Conservation (phyloP, 345 rosid species). For the Pseudoturritis turrita region DNA sequence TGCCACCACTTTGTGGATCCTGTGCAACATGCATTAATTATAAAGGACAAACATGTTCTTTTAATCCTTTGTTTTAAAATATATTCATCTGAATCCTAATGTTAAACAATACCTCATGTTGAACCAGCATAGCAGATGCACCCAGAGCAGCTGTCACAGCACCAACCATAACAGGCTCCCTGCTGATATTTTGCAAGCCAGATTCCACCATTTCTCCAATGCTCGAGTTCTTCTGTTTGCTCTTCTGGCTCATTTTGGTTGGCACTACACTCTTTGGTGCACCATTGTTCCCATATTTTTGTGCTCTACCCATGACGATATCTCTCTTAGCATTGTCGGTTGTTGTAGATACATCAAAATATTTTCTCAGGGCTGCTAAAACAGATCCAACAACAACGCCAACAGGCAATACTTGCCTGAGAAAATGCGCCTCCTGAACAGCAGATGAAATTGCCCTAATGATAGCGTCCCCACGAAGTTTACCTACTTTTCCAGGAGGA, state of each 20-base stretch:
- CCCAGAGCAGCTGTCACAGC: constrained; percentile 91
- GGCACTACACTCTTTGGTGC: constrained; percentile 13
- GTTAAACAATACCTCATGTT: constrained; percentile 50
- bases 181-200: constrained; percentile 32
- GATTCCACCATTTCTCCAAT: constrained; percentile 29
- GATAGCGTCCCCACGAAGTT: constrained; percentile 52
- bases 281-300: constrained; percentile 4
- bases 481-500: constrained; percentile 47
- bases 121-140: constrained; percentile 74
- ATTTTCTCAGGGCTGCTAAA: constrained; percentile 83
- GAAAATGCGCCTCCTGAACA: constrained; percentile 54
- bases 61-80: background rate
- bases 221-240: constrained; percentile 15
- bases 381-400: constrained; percentile 84
- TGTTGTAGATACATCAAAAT: constrained; percentile 48
- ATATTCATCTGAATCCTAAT: background rate
- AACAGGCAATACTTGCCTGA: constrained; percentile 67
- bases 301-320: constrained; percentile 11
- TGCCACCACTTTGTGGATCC: constrained; percentile 31
- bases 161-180: constrained; percentile 63
- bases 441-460: constrained; percentile 68
- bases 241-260: constrained; percentile 21
- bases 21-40: constrained; percentile 20
- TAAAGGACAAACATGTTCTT: background rate
- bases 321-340: constrained; percentile 33